Evolutionary conservation across 108 stramenopile genomes (phyloP).

Genomic region (Schizochytrium sp.): DNA sequence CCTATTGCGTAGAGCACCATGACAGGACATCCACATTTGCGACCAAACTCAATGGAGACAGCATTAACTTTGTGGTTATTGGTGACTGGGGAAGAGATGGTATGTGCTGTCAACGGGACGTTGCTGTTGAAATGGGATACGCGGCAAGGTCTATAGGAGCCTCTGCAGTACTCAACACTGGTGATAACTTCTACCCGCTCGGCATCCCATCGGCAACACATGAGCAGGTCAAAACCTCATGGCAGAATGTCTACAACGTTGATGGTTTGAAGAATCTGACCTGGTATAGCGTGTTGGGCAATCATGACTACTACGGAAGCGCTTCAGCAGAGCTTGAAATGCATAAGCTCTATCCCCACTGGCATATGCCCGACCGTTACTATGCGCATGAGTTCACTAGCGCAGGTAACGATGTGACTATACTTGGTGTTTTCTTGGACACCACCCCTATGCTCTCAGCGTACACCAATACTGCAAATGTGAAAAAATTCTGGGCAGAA

Average conservation of each 20-base stretch:
- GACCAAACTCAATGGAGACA: neutral
- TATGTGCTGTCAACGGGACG: conserved; percentile 56
- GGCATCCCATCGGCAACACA: conserved; percentile 13
- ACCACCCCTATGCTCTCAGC: conserved; percentile 5
- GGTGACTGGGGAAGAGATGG: conserved; percentile 47
- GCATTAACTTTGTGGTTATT: conserved; percentile 30
- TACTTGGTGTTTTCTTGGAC: conserved; percentile 19
- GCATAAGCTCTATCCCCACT: neutral
- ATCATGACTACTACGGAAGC: conserved; percentile 28
- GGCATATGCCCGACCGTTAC: conserved; percentile 30
- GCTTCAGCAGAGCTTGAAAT: conserved; percentile 16
- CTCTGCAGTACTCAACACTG: neutral
- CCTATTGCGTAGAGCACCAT: neutral
- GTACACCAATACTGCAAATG: neutral
- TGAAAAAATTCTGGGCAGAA: neutral
- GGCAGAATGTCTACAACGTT: conserved; percentile 54
- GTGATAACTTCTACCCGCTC: conserved; percentile 41
- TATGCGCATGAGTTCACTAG: conserved; percentile 28
- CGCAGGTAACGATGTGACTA: neutral
- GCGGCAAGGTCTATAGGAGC: neutral
- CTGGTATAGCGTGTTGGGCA: conserved; percentile 19
- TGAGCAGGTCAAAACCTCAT: neutral
- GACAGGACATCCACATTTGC: neutral
- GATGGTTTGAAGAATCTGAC: neutral
- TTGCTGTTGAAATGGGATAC: conserved; percentile 47